Conservation (phyloP, 2,329 filamentous ascomycete species). For the Bipolaris bicolor region DNA sequence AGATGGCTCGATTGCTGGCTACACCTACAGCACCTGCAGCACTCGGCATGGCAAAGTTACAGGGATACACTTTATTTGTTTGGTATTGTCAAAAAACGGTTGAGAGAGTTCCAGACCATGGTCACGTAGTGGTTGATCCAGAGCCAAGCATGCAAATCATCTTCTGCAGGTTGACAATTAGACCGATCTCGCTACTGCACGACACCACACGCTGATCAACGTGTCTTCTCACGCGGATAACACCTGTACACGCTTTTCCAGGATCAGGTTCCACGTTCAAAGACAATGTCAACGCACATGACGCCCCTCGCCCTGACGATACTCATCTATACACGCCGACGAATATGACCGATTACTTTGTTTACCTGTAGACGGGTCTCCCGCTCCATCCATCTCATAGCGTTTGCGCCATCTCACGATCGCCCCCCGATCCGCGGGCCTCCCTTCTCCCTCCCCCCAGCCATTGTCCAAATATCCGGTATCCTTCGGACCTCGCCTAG, state of each 20-base stretch:
- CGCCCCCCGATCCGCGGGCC: constrained; percentile 7
- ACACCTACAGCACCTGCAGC: not conserved
- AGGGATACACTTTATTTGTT: not conserved
- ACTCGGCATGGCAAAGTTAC: not conserved
- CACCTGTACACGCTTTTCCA: constrained; percentile 1
- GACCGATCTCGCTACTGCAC: constrained; percentile 12
- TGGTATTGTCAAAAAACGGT: constrained; percentile 2
- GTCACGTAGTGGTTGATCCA: constrained; percentile 1
- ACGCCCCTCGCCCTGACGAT: not conserved
- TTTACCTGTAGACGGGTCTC: constrained; percentile 10
- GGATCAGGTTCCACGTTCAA: not conserved
- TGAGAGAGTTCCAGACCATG: constrained; percentile 5
- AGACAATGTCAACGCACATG: not conserved
- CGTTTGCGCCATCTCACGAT: constrained; percentile 15
- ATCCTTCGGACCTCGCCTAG: constrained; percentile 5
- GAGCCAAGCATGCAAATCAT: not conserved
- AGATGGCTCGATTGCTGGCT: not conserved
- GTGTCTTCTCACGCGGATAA: not conserved
- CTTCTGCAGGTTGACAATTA: not conserved
- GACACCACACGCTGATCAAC: not conserved
- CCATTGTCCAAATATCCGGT: constrained; percentile 1
- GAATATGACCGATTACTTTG: not conserved
- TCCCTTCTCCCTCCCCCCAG: not conserved
- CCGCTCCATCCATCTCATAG: constrained; percentile 6
- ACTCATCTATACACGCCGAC: not conserved